phyloP scores from a whole-genome alignment of 2,329 filamentous ascomycete genomes.

The Penicillium psychrosexuale region DNA sequence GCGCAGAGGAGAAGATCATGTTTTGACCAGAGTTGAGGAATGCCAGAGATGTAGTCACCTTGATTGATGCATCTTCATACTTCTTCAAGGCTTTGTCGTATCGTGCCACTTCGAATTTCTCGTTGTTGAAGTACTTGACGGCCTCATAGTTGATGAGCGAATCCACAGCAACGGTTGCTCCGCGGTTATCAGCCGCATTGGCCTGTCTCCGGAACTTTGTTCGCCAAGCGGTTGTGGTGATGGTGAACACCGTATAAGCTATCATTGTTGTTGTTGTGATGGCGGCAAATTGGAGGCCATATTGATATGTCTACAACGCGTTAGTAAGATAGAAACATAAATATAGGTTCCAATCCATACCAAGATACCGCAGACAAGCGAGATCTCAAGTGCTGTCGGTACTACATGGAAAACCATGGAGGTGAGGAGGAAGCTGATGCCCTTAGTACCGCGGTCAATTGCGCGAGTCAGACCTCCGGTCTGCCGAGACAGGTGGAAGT shows the following conservation, averaged over 20 bases:
- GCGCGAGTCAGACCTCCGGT: constrained; percentile 91
- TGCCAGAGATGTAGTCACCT: constrained; percentile 88
- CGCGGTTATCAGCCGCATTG: constrained; percentile 93
- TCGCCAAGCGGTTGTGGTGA: constrained; percentile 92
- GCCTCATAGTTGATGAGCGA: constrained; percentile 98
- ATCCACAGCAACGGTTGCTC: constrained; percentile 91
- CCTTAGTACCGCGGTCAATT: constrained; percentile 95
- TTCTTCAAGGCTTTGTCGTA: constrained; percentile 83
- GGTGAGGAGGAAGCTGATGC: constrained; percentile 92
- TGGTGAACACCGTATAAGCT: constrained; percentile 93
- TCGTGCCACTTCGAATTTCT: constrained; percentile 84
- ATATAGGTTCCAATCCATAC: constrained; percentile 36
- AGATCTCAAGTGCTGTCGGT: constrained; percentile 89
- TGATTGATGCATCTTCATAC: constrained; percentile 94
- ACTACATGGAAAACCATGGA: constrained; percentile 99
- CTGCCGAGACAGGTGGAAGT: constrained; percentile 90
- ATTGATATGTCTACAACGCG: constrained; percentile 72
- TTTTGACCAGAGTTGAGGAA: constrained; percentile 95
- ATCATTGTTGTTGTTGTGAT: constrained; percentile 90
- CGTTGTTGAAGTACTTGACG: constrained; percentile 99
- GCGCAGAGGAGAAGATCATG: constrained; percentile 89
- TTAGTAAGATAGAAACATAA: constrained; percentile 11
- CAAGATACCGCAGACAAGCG: constrained; percentile 91
- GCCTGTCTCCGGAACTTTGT: constrained; percentile 94
- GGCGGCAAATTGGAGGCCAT: constrained; percentile 84